Conservation (phyloP, 2,329 filamentous ascomycete species). For the Aureobasidium sp. region DNA sequence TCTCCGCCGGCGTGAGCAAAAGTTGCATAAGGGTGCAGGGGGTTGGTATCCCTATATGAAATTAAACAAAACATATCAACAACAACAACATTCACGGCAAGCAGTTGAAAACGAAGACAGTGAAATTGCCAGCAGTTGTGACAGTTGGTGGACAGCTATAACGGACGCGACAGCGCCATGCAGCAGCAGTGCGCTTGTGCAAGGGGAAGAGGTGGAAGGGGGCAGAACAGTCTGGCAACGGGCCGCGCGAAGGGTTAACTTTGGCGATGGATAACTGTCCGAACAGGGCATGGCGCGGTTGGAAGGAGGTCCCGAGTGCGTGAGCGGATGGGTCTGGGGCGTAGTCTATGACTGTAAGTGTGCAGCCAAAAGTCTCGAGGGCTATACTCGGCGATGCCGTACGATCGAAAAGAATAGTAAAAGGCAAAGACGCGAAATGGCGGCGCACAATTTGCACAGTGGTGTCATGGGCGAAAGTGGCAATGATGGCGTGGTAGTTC, state of each 20-base stretch:
- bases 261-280: constrained; percentile 6
- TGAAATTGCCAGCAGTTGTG: constrained; percentile 9
- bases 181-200: constrained; percentile 11
- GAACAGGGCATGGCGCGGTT: constrained; percentile 1
- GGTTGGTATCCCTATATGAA: constrained; percentile 11
- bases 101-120: constrained; percentile 8
- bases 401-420: background rate
- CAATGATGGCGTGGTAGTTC: background rate
- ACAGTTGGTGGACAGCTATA: constrained; percentile 8
- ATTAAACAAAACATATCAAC: constrained; percentile 17
- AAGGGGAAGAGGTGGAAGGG: constrained; percentile 14
- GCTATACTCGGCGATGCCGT: constrained; percentile 7
- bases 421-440: constrained; percentile 4
- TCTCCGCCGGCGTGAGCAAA: constrained; percentile 7
- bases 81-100: background rate
- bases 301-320: background rate
- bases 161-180: constrained; percentile 4
- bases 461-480: background rate
- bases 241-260: constrained; percentile 15
- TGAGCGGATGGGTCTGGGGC: background rate
- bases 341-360: constrained; percentile 11
- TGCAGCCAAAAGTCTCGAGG: constrained; percentile 1
- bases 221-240: constrained; percentile 2
- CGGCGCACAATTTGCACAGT: constrained; percentile 11
- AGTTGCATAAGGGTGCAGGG: constrained; percentile 10